phyloP scores from a whole-genome alignment of 169 alveolate species.

The Cryptosporidium sp. region DNA sequence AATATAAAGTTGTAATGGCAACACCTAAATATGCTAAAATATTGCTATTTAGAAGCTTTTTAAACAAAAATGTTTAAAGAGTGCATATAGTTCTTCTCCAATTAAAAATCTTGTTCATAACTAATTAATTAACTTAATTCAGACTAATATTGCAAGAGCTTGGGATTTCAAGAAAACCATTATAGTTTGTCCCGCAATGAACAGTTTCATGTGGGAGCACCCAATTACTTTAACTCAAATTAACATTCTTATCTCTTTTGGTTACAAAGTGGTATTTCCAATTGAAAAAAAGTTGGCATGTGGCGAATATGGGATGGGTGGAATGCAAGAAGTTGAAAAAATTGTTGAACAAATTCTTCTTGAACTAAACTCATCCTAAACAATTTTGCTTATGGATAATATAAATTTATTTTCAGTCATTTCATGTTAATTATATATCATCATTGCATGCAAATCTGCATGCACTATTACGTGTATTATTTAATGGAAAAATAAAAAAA shows the following conservation, averaged over 20 bases:
- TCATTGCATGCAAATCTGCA: background rate
- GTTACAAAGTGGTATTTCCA: conserved; percentile 81
- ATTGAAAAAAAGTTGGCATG: conserved; percentile 85
- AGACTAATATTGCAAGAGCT: conserved; percentile 92
- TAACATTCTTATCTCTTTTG: conserved; percentile 79
- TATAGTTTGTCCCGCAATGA: conserved; percentile 95
- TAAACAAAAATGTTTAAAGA: background rate
- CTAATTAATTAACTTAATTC: background rate
- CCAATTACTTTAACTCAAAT: conserved; percentile 89
- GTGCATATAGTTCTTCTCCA: background rate
- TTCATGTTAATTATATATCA: background rate
- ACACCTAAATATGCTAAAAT: no score
- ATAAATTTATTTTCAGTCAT: no score
- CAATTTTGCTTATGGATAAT: background rate
- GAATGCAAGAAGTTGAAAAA: conserved; percentile 44
- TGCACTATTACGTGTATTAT: background rate
- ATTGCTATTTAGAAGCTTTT: background rate
- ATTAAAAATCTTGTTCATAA: background rate
- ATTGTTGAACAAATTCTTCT: conserved; percentile 30
- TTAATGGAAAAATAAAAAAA: no score
- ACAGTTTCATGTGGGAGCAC: conserved; percentile 92
- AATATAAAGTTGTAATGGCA: no score
- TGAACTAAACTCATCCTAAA: background rate
- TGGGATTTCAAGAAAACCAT: conserved; percentile 91
- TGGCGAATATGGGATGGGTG: conserved; percentile 86